phyloP scores from a whole-genome alignment of 148 eudicot species.

The Hydrangea macrophylla region DNA sequence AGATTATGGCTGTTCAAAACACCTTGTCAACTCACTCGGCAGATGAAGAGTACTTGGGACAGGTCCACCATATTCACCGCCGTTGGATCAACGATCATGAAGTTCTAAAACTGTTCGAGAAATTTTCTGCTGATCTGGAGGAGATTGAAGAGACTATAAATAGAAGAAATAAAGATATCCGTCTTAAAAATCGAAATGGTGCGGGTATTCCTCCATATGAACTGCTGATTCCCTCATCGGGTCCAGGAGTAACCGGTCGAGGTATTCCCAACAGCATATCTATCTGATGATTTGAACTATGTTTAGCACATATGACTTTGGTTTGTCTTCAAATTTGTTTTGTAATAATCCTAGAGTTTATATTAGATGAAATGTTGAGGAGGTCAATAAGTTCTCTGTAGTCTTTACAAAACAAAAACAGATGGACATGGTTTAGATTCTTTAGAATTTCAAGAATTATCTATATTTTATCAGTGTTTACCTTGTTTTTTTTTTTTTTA shows the following conservation, averaged over 20 bases:
- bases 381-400: too few species aligned
- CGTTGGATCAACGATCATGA: conserved; percentile 48
- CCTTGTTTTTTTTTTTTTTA: too few species aligned
- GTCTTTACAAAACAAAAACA: too few species aligned
- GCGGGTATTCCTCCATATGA: conserved; percentile 96
- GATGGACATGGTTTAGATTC: too few species aligned
- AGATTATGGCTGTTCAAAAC: conserved; percentile 87
- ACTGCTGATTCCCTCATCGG: conserved; percentile 77
- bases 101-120: conserved; percentile 42
- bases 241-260: conserved; percentile 85
- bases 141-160: conserved; percentile 62
- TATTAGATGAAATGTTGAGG: too few species aligned
- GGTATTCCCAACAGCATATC: conserved; percentile 94
- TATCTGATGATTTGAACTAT: conserved; percentile 32
- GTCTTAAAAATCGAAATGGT: conserved; percentile 63
- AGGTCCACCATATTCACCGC: conserved; percentile 40
- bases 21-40: conserved; percentile 85
- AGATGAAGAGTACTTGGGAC: conserved; percentile 80
- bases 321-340: neutral
- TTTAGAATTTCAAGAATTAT: too few species aligned
- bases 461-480: too few species aligned
- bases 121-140: conserved; percentile 49
- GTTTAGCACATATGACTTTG: too few species aligned
- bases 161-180: conserved; percentile 52
- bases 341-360: neutral